Evolutionary conservation across 2,329 filamentous ascomycete genomes (phyloP).

Genomic region (Pseudonectria foliicola): DNA sequence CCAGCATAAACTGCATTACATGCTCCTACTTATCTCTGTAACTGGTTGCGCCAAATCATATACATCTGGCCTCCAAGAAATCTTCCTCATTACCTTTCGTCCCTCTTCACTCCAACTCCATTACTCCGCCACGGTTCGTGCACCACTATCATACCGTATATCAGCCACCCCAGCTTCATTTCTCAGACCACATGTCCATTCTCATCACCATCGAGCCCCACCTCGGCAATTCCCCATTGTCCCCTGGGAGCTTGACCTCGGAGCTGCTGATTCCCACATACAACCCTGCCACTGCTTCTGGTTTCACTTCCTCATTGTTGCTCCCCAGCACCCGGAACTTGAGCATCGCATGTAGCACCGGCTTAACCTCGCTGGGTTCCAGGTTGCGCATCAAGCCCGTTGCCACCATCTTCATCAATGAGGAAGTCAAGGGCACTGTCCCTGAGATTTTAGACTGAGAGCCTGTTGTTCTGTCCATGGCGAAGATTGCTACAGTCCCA

Average conservation of each 20-base stretch:
- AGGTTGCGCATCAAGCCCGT: conserved; percentile 31
- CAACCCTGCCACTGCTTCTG: conserved; percentile 21
- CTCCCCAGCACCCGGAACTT: conserved; percentile 25
- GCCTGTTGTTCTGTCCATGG: conserved; percentile 30
- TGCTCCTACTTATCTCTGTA: no score
- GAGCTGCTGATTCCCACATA: conserved; percentile 25
- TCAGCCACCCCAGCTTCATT: neutral
- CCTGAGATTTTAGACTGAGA: conserved; percentile 35
- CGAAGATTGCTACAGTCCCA: conserved; percentile 54
- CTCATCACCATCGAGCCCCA: conserved; percentile 20
- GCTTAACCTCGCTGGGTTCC: conserved; percentile 27
- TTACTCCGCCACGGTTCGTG: no score
- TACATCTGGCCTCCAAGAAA: no score
- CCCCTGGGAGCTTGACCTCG: conserved; percentile 19
- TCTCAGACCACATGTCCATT: conserved; percentile 18
- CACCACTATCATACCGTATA: no score
- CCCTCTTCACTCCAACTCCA: no score
- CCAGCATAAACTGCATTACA: no score
- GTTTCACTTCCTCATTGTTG: conserved; percentile 19
- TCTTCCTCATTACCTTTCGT: no score
- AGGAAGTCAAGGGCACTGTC: conserved; percentile 44
- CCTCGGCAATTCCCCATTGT: conserved; percentile 18
- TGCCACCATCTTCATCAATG: conserved; percentile 37
- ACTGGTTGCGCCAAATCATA: no score
- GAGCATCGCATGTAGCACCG: conserved; percentile 35